These are phyloP conservation scores for Wickerhamomyces pijperi DNA, from an alignment of 805 yeast species.

Conservation along the genomic window DNA sequence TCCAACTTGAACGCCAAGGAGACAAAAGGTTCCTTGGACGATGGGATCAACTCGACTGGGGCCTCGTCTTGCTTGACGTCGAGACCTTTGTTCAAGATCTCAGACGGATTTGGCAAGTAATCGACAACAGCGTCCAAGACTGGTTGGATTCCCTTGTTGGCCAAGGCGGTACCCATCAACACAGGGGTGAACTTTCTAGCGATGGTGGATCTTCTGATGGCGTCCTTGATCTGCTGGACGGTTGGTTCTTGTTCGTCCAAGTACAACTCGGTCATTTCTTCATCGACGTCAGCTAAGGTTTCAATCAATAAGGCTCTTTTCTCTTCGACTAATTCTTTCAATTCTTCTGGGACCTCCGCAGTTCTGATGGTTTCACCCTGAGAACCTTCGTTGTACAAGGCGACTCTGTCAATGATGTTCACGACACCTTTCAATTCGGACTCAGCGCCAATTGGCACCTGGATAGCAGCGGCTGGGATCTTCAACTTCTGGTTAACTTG, in stretches of 20 bases:
- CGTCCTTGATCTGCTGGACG: conserved; percentile 70
- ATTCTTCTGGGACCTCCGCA: conserved; percentile 65
- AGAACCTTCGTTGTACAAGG: conserved; percentile 77
- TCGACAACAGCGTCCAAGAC: conserved; percentile 94
- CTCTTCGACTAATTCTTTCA: conserved; percentile 77
- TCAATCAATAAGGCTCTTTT: conserved; percentile 80
- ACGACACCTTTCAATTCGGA: conserved; percentile 78
- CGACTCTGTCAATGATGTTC: conserved; percentile 79
- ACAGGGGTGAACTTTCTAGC: conserved; percentile 97
- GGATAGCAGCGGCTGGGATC: conserved; percentile 94
- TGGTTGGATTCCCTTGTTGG: conserved; percentile 91
- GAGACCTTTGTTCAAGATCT: conserved; percentile 81
- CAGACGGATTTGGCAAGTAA: conserved; percentile 91
- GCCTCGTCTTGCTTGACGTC: conserved; percentile 57
- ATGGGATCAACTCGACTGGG: conserved; percentile 65
- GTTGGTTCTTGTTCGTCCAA: conserved; percentile 87
- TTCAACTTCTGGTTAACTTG: conserved; percentile 81
- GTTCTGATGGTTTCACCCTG: conserved; percentile 78
- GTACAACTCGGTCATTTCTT: conserved; percentile 87
- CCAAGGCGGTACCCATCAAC: conserved; percentile 98
- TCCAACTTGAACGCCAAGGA: conserved; percentile 98
- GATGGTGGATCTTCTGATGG: conserved; percentile 91
- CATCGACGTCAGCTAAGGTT: conserved; percentile 96
- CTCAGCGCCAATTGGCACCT: conserved; percentile 96
- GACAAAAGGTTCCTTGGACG: conserved; percentile 70